These are phyloP conservation scores for Helianthus tuberosus DNA, from an alignment of 129 eudicot species.

Conservation along the genomic window DNA sequence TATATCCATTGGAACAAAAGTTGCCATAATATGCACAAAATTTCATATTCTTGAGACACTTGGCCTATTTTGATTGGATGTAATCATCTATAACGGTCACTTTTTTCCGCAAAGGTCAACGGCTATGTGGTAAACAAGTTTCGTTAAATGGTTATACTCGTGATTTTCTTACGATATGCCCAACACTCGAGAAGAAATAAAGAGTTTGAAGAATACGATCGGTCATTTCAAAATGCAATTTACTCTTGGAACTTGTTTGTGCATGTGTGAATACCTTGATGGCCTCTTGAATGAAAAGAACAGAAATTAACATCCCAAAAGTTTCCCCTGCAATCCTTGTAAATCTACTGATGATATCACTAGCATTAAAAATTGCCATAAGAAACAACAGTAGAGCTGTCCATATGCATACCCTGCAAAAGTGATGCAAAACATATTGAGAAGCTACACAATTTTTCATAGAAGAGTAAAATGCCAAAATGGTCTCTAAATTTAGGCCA, in stretches of 20 bases:
- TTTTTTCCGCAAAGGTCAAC: background rate
- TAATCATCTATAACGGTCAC: background rate
- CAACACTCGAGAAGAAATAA: background rate
- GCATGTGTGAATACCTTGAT: constrained; percentile 45
- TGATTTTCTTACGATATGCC: background rate
- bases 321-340: constrained; percentile 67
- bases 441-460: background rate
- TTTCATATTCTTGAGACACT: background rate
- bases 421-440: background rate
- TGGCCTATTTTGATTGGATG: background rate
- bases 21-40: background rate
- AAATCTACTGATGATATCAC: constrained; percentile 53
- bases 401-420: constrained; percentile 68
- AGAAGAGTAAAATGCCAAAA: too few species aligned
- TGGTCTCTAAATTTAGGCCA: too few species aligned
- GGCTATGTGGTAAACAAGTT: background rate
- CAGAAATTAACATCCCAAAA: constrained; percentile 66
- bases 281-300: constrained; percentile 76
- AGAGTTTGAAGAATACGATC: background rate
- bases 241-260: background rate
- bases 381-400: constrained; percentile 54
- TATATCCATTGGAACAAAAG: background rate
- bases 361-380: constrained; percentile 55
- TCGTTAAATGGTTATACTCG: background rate
- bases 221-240: background rate